Percentiles rank a stretch among this genome's conserved stretches.
Conservation (phyloP, 1,284 basidiomycete species). For the Apiotrichum sp. region DNA sequence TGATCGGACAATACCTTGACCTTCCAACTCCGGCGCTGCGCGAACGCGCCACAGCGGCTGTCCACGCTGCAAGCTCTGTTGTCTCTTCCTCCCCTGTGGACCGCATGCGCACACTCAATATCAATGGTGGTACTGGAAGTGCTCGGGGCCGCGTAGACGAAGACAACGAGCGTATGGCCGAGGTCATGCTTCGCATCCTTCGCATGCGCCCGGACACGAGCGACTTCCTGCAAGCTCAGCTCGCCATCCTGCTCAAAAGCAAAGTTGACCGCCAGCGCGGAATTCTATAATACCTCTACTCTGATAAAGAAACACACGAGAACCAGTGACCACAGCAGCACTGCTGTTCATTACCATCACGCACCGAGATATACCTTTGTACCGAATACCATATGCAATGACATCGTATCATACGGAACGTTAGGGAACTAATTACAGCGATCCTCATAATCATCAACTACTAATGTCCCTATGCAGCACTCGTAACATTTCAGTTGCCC, state of each 20-base stretch:
- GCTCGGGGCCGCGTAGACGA: constrained; percentile 12
- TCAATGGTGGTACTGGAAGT: constrained; percentile 2
- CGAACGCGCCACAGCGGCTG: constrained; percentile 37
- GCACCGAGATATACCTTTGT: too few species aligned
- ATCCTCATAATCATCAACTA: too few species aligned
- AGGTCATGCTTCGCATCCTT: constrained; percentile 41
- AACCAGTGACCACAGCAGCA: too few species aligned
- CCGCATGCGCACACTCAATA: constrained; percentile 14
- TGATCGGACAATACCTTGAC: constrained; percentile 45
- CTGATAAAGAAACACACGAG: not conserved
- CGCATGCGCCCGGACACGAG: constrained; percentile 36
- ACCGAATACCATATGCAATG: too few species aligned
- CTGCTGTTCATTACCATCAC: too few species aligned
- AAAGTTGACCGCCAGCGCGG: constrained; percentile 8
- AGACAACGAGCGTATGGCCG: constrained; percentile 39
- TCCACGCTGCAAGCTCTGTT: constrained; percentile 24
- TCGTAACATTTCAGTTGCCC: too few species aligned
- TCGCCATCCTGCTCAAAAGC: constrained; percentile 1
- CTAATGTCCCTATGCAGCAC: too few species aligned
- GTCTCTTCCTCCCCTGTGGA: not conserved
- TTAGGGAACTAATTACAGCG: too few species aligned
- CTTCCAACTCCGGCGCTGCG: constrained; percentile 36
- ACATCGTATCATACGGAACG: too few species aligned
- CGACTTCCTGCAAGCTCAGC: constrained; percentile 24
- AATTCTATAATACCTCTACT: not conserved